These are phyloP conservation scores for Ceratocystis alfenasii DNA, from an alignment of 2,329 filamentous ascomycete species.

Conservation along the genomic window DNA sequence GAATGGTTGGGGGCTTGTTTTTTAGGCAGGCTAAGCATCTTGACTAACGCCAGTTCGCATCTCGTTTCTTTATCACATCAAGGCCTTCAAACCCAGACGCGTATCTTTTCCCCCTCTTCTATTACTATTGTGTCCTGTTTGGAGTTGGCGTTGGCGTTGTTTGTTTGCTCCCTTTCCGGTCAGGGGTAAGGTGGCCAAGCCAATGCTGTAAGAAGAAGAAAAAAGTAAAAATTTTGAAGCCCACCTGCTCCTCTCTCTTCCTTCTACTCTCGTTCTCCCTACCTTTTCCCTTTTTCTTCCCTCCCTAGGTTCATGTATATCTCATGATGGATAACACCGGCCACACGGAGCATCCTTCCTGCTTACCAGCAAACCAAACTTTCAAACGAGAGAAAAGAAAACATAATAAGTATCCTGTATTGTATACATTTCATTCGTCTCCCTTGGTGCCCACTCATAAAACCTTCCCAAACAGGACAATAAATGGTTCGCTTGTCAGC, in stretches of 20 bases:
- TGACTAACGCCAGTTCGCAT: not conserved
- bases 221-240: not conserved
- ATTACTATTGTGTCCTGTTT: not conserved
- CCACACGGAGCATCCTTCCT: not conserved
- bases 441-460: not conserved
- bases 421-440: not conserved
- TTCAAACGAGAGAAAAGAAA: not conserved
- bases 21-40: not conserved
- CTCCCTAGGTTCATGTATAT: not conserved
- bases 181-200: not conserved
- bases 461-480: not conserved
- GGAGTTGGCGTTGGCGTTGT: not conserved
- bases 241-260: not conserved
- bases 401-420: not conserved
- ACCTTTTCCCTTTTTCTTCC: not conserved
- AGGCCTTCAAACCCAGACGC: not conserved
- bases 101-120: not conserved
- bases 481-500: not conserved
- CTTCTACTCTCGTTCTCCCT: too few species aligned
- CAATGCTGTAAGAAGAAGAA: not conserved
- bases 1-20: not conserved
- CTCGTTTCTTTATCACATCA: not conserved
- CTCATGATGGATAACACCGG: slow-evolving; percentile 1
- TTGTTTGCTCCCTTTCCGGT: not conserved
- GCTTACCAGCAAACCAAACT: not conserved